Evolutionary conservation across 495 filamentous ascomycete species (phyloP), one percentile per base, ranked within the genome.

Genomic region (Penicillium argentinense): DNA sequence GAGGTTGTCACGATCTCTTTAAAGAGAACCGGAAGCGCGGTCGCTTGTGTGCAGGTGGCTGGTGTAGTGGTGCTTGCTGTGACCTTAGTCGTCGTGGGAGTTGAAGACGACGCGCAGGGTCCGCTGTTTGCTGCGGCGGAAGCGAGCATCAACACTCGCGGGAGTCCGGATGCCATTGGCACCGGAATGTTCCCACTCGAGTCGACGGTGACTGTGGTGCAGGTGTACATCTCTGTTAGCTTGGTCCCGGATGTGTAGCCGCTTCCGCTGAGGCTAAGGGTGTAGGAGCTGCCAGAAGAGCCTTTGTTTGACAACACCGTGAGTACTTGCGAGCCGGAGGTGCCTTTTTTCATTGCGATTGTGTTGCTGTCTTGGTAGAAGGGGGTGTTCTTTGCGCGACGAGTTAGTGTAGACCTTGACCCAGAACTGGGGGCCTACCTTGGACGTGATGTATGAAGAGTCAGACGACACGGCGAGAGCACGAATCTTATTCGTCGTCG

Each of bases 331-430:
- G 57, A 59, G 4, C 69, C 70, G 3, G 63, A 54, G n/a, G 47
- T 58, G 3, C 84, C 84, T 60, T 88, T 88, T 14, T 80, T 70
- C 64, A 84, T 75, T 4, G 74, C 82, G 16, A 88, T 61, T 4
- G 73, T 81, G 30, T 70, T 59, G 36, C 54, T 66, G 44, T 82
- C 79, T 4, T 67, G 71, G 59, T 78, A 83, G 36, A 81, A 71
- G 1, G 76, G 66, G 14, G 54, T 17, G 18, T 66, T 63, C 62
- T 66, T n/a, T 3, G 6, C 2, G 18, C 7, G 4, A 29, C 3
- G 8, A 2, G 12, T 41, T 27, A 41, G 39, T 27, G 11, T 18
- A n/a, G 3, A 14, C 17, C 16, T 9, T 11, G 14, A 28, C 11
- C n/a, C n/a, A n/a, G n/a, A n/a, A n/a, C 3, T 28, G 9, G 2